Conservation (phyloP, 768 basidiomycete genomes). For the Scleroderma bovista region DNA sequence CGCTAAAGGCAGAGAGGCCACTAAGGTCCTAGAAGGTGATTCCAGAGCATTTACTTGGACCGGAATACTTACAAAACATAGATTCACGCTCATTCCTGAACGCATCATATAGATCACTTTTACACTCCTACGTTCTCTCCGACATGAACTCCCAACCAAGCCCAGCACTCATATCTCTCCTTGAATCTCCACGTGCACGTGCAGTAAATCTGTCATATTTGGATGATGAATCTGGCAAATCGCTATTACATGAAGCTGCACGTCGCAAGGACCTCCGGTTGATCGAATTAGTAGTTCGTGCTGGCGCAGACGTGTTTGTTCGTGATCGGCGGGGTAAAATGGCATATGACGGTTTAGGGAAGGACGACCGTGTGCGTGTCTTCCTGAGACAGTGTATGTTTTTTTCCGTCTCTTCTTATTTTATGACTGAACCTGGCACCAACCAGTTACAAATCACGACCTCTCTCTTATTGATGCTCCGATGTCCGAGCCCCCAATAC, state of each 20-base stretch:
- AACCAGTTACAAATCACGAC: conserved; percentile 73
- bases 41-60: neutral
- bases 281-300: conserved; percentile 78
- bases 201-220: conserved; percentile 76
- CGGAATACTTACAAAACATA: conserved; percentile 23
- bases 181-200: conserved; percentile 62
- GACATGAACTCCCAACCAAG: conserved; percentile 37
- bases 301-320: conserved; percentile 86
- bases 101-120: conserved; percentile 66
- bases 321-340: conserved; percentile 70
- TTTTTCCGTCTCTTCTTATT: neutral
- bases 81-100: conserved; percentile 76
- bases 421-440: conserved; percentile 1
- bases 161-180: conserved; percentile 46
- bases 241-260: conserved; percentile 85
- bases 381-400: conserved; percentile 79
- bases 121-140: conserved; percentile 71
- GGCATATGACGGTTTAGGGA: conserved; percentile 62
- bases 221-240: conserved; percentile 71
- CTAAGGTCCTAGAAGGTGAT: conserved; percentile 66
- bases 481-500: conserved; percentile 47
- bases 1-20: conserved; percentile 61
- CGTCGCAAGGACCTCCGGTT: conserved; percentile 72
- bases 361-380: conserved; percentile 75
- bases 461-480: conserved; percentile 55